These are phyloP conservation scores for Alloteropsis angusta DNA, from an alignment of 202 grass and related monocot species.

Conservation along the genomic window DNA sequence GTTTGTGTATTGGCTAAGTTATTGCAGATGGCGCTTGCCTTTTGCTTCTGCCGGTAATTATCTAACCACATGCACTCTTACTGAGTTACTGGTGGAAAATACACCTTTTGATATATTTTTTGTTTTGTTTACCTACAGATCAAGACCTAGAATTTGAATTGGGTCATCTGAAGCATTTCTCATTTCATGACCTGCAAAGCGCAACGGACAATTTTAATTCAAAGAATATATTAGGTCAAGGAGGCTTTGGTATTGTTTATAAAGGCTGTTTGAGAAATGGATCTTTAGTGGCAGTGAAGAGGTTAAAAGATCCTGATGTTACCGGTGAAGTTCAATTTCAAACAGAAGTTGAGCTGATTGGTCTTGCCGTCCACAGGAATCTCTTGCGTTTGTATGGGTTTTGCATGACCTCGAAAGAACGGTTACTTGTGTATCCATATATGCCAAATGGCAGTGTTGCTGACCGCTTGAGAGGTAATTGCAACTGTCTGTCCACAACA, in stretches of 20 bases:
- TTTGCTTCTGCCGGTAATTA: constrained; percentile 81
- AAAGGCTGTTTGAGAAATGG: constrained; percentile 79
- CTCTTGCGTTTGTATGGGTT: constrained; percentile 82
- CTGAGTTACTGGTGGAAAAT: neutral
- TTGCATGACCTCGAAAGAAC: constrained; percentile 87
- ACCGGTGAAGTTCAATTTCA: constrained; percentile 95
- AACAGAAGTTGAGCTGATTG: constrained; percentile 97
- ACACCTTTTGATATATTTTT: neutral
- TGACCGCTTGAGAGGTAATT: constrained; percentile 85
- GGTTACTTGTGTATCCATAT: constrained; percentile 90
- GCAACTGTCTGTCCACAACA: neutral
- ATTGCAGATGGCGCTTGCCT: constrained; percentile 82
- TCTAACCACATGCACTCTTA: constrained; percentile 21
- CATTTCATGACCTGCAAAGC: constrained; percentile 72
- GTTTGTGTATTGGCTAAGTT: constrained; percentile 66
- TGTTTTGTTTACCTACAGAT: constrained; percentile 42
- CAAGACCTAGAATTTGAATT: constrained; percentile 83
- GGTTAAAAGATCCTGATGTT: constrained; percentile 81
- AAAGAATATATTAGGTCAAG: constrained; percentile 88
- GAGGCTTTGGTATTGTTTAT: constrained; percentile 94
- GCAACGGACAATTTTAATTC: constrained; percentile 75
- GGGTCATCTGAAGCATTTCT: constrained; percentile 79
- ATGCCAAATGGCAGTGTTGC: constrained; percentile 97
- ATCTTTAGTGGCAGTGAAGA: constrained; percentile 76
- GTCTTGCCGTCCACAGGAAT: constrained; percentile 91